A percentile compares a stretch with the other conserved stretches of the same genome.
Conservation (phyloP, 805 yeast species). For the Wickerhamomyces pijperi region DNA sequence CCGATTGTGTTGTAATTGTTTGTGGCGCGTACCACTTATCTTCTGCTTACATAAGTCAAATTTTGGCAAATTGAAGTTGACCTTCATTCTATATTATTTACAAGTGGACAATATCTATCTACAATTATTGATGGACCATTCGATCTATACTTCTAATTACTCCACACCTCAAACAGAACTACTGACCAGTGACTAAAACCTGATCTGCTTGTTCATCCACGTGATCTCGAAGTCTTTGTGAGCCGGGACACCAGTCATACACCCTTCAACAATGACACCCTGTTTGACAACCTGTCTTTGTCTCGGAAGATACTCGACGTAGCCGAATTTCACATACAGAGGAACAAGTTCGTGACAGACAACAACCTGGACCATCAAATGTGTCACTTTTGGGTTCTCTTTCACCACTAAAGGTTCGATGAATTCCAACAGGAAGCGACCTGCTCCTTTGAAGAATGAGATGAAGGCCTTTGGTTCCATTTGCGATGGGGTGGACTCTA, state of each 20-base stretch:
- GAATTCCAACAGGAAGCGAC: constrained; percentile 7
- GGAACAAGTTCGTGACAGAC: constrained; percentile 10
- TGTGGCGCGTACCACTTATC: too few species aligned
- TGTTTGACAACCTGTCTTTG: constrained; percentile 7
- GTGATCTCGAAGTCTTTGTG: constrained; percentile 12
- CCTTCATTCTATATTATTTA: too few species aligned
- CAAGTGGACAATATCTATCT: too few species aligned
- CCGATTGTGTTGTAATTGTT: too few species aligned
- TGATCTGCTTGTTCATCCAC: constrained; percentile 7
- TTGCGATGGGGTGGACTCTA: background rate
- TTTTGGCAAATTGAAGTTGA: background rate
- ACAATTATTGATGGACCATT: too few species aligned
- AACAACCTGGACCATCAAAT: constrained; percentile 7
- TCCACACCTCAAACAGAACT: background rate
- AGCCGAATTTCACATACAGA: constrained; percentile 12
- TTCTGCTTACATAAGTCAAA: background rate
- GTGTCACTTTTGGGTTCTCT: background rate
- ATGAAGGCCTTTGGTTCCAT: constrained; percentile 13
- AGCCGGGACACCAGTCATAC: constrained; percentile 15
- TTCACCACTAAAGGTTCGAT: constrained; percentile 1
- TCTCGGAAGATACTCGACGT: constrained; percentile 7
- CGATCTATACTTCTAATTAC: too few species aligned
- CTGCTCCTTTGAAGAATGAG: constrained; percentile 12
- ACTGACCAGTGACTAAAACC: too few species aligned
- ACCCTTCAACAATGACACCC: constrained; percentile 8